Conservation (phyloP, 257 asterid species). For the Rauvolfia tetraphylla region DNA sequence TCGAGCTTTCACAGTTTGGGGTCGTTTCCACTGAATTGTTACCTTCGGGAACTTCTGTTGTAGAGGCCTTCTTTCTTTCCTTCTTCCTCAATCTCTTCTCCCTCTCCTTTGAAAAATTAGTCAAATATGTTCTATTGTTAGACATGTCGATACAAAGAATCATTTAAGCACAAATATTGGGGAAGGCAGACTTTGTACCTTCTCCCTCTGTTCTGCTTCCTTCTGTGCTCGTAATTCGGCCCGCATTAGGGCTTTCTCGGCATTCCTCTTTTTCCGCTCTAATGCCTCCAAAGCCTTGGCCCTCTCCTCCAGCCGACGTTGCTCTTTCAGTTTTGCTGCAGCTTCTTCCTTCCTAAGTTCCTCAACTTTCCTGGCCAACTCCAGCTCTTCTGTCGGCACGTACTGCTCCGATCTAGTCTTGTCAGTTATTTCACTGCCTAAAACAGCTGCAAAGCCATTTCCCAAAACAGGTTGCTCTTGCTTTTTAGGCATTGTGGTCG, state of each 20-base stretch:
- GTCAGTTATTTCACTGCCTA: constrained; percentile 22
- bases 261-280: constrained; percentile 80
- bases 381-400: constrained; percentile 53
- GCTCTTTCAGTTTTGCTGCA: constrained; percentile 71
- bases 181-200: constrained; percentile 39
- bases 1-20: constrained; percentile 37
- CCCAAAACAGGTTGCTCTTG: constrained; percentile 23
- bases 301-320: constrained; percentile 62
- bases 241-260: constrained; percentile 68
- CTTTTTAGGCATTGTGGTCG: constrained; percentile 19
- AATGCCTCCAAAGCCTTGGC: constrained; percentile 84
- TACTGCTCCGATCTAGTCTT: constrained; percentile 37
- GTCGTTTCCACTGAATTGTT: constrained; percentile 36
- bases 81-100: constrained; percentile 88
- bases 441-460: constrained; percentile 30
- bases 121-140: constrained; percentile 6
- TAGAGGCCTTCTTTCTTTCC: constrained; percentile 63
- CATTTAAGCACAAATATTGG: not conserved
- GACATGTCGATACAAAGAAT: not conserved
- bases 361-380: constrained; percentile 55
- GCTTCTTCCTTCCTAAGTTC: constrained; percentile 45
- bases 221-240: constrained; percentile 74
- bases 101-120: constrained; percentile 56
- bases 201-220: constrained; percentile 87
- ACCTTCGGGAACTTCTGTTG: constrained; percentile 35